Conservation (phyloP, 2,329 filamentous ascomycete genomes). For the Epichloe gansuensis region DNA sequence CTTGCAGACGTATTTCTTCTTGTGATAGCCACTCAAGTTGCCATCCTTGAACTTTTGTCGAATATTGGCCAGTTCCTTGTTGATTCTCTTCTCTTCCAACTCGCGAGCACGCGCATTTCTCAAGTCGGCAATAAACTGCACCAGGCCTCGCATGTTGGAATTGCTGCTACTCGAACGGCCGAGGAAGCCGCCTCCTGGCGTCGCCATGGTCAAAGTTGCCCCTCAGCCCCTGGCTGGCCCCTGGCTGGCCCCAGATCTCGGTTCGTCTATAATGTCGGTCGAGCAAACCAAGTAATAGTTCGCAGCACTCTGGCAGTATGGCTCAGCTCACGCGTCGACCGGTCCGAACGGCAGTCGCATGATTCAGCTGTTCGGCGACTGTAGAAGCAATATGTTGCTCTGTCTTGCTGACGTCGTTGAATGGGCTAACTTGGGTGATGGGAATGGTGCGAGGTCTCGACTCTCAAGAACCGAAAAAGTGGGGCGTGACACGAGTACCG, state of each 20-base stretch:
- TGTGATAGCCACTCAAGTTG: conserved; percentile 89
- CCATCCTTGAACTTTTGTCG: conserved; percentile 96
- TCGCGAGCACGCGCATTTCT: conserved; percentile 90
- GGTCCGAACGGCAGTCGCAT: background rate
- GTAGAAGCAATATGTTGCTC: background rate
- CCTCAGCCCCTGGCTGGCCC: conserved; percentile 7
- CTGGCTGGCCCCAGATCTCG: conserved; percentile 1
- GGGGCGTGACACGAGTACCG: no score
- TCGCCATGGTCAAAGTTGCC: conserved; percentile 34
- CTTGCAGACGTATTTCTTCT: conserved; percentile 99
- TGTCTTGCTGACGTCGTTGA: background rate
- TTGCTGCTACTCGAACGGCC: conserved; percentile 54
- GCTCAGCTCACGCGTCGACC: background rate
- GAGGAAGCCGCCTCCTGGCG: conserved; percentile 47
- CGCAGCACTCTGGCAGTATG: background rate
- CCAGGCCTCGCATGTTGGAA: conserved; percentile 67
- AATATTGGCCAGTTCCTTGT: conserved; percentile 98
- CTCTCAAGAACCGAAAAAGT: no score
- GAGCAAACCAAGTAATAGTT: background rate
- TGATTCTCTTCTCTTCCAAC: conserved; percentile 97
- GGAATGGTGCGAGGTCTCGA: no score
- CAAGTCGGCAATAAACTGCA: conserved; percentile 96
- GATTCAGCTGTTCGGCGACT: background rate
- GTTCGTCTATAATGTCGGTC: background rate
- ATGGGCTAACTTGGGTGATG: background rate